Evolutionary conservation across 768 basidiomycete genomes (phyloP).

Genomic region (Boletus subcaerulescens): DNA sequence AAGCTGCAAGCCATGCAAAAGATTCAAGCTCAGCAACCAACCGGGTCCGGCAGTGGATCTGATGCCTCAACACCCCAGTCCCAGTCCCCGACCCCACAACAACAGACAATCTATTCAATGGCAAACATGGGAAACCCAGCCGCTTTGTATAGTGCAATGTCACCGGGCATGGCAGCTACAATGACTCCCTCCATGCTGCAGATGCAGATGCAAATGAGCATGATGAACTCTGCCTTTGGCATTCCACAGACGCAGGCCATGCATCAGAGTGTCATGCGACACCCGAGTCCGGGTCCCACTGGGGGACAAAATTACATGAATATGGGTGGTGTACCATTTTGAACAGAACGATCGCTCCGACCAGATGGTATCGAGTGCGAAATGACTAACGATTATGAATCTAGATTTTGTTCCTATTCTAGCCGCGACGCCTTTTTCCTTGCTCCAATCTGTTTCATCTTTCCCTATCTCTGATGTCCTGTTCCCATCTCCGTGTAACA

Average conservation of each 20-base stretch:
- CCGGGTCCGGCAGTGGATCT: constrained; percentile 27
- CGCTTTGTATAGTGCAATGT: constrained; percentile 35
- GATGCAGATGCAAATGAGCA: constrained; percentile 51
- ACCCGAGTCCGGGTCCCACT: constrained; percentile 64
- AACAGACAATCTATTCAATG: constrained; percentile 48
- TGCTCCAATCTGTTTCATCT: constrained; percentile 19
- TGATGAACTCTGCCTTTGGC: constrained; percentile 48
- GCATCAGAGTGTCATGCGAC: constrained; percentile 83
- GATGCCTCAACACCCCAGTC: constrained; percentile 32
- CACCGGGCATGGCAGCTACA: constrained; percentile 28
- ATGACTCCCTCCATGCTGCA: constrained; percentile 34
- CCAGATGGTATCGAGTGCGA: neutral
- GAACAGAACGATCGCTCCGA: constrained; percentile 14
- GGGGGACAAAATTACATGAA: constrained; percentile 45
- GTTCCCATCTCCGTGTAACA: constrained; percentile 21
- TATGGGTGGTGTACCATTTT: constrained; percentile 36
- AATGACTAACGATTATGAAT: constrained; percentile 12
- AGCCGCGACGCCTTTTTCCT: neutral
- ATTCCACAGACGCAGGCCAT: constrained; percentile 67
- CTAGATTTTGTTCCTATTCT: constrained; percentile 28
- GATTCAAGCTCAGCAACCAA: constrained; percentile 36
- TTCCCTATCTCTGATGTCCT: constrained; percentile 16
- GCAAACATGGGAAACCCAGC: constrained; percentile 44
- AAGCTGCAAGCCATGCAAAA: constrained; percentile 89
- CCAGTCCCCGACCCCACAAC: constrained; percentile 40